phyloP scores from a whole-genome alignment of 2,329 filamentous ascomycete genomes.

The Penicillium concentricum region DNA sequence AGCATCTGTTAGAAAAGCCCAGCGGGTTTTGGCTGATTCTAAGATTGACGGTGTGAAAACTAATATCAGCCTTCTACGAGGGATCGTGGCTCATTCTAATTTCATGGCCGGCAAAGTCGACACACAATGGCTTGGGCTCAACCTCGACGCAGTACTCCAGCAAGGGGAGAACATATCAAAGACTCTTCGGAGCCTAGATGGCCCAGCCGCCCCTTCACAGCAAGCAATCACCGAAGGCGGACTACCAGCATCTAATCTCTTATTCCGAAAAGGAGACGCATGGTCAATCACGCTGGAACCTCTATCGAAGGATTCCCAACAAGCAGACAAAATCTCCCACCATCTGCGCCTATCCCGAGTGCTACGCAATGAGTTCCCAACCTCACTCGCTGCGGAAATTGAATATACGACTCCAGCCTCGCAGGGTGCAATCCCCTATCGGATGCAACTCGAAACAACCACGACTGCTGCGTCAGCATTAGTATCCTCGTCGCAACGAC shows the following conservation, averaged over 20 bases:
- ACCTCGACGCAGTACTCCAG: constrained; percentile 45
- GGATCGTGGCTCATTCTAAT: constrained; percentile 52
- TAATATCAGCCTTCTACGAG: constrained; percentile 55
- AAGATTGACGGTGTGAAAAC: constrained; percentile 58
- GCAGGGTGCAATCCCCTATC: constrained; percentile 41
- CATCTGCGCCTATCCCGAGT: constrained; percentile 57
- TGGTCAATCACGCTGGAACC: constrained; percentile 55
- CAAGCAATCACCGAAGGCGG: constrained; percentile 13
- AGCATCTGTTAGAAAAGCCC: constrained; percentile 54
- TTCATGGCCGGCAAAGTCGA: constrained; percentile 52
- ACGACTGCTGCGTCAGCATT: constrained; percentile 46
- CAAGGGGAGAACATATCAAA: constrained; percentile 31
- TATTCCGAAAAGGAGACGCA: constrained; percentile 60
- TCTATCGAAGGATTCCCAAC: constrained; percentile 11
- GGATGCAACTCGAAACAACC: constrained; percentile 47
- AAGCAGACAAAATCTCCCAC: constrained; percentile 35
- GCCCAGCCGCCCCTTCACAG: background rate
- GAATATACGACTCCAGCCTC: constrained; percentile 46
- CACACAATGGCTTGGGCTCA: constrained; percentile 58
- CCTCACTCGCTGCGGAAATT: constrained; percentile 54
- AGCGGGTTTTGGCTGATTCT: constrained; percentile 56
- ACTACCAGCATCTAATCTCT: constrained; percentile 37
- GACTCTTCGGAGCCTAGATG: background rate
- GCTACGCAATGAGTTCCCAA: constrained; percentile 60
- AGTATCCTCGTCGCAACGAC: constrained; percentile 45